phyloP scores from a whole-genome alignment of 108 stramenopile species.

The Skeletonema grethae region DNA sequence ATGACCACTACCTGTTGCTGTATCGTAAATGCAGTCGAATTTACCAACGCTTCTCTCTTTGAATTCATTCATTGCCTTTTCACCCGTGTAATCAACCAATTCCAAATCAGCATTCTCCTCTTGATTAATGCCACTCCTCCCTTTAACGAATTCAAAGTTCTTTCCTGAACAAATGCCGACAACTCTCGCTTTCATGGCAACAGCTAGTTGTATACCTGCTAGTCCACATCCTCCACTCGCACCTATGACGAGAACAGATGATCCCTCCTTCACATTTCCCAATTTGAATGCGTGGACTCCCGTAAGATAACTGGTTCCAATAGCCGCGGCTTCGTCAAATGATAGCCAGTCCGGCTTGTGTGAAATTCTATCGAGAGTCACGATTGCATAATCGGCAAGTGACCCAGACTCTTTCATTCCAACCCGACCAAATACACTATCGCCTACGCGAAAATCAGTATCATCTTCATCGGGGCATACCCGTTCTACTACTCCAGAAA shows the following conservation, averaged over 20 bases:
- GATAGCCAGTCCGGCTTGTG: constrained; percentile 37
- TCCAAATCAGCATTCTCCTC: constrained; percentile 11
- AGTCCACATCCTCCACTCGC: constrained; percentile 60
- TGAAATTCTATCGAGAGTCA: constrained; percentile 10
- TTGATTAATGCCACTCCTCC: constrained; percentile 11
- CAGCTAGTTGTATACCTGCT: constrained; percentile 48
- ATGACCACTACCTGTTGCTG: constrained; percentile 46
- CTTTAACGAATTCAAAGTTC: constrained; percentile 46
- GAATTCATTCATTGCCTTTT: constrained; percentile 28
- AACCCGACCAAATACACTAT: constrained; percentile 43
- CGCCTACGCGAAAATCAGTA: constrained; percentile 27
- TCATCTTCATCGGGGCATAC: constrained; percentile 27
- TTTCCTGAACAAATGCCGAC: constrained; percentile 54
- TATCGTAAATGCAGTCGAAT: constrained; percentile 54
- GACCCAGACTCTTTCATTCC: constrained; percentile 16
- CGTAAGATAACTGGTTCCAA: constrained; percentile 34
- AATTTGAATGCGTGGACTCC: constrained; percentile 31
- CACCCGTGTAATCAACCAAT: constrained; percentile 44
- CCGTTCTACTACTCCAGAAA: constrained; percentile 38
- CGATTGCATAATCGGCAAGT: constrained; percentile 36
- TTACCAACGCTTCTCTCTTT: constrained; percentile 29
- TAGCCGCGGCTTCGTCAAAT: constrained; percentile 41
- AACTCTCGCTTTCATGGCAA: constrained; percentile 38
- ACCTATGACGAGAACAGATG: constrained; percentile 42
- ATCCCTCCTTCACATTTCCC: constrained; percentile 35